Evolutionary conservation across 768 basidiomycete species (phyloP).

Genomic region (Gyrodon lividus): DNA sequence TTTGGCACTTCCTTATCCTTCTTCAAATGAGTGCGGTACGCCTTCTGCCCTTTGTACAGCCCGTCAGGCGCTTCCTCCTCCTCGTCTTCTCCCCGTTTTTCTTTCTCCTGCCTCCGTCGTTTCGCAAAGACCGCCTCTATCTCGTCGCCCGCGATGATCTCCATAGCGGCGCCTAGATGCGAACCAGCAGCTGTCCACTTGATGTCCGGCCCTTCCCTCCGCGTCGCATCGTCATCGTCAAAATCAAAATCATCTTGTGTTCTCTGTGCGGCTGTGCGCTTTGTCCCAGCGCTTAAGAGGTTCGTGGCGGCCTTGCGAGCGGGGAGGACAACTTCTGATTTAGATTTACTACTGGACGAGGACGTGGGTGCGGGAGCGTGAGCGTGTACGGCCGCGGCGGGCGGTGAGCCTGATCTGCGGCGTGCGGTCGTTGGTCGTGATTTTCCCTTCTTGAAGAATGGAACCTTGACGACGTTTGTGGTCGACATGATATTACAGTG

Average conservation of each 20-base stretch:
- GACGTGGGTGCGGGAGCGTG: conserved; percentile 23
- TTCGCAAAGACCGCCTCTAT: conserved; percentile 75
- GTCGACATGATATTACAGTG: conserved; percentile 30
- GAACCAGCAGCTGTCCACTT: conserved; percentile 79
- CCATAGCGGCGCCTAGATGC: conserved; percentile 67
- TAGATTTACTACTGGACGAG: conserved; percentile 44
- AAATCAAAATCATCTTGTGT: conserved; percentile 43
- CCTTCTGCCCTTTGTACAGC: conserved; percentile 80
- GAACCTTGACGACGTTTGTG: conserved; percentile 50
- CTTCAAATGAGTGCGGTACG: conserved; percentile 77
- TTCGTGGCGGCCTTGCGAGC: conserved; percentile 64
- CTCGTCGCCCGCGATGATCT: conserved; percentile 82
- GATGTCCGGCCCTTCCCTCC: conserved; percentile 54
- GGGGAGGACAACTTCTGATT: conserved; percentile 77
- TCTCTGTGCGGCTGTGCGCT: conserved; percentile 54
- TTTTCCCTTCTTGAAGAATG: conserved; percentile 88
- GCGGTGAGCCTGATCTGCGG: conserved; percentile 72
- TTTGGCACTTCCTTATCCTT: conserved; percentile 84
- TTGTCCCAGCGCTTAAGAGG: conserved; percentile 77
- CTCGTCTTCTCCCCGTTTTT: conserved; percentile 49
- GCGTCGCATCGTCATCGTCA: conserved; percentile 45
- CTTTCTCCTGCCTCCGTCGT: conserved; percentile 55
- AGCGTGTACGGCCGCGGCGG: conserved; percentile 28
- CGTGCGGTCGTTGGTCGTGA: conserved; percentile 74
- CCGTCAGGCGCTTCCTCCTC: conserved; percentile 69